Base-by-base conservation (phyloP, 169 alveolate species). In the Plasmodium gonderi region DNA sequence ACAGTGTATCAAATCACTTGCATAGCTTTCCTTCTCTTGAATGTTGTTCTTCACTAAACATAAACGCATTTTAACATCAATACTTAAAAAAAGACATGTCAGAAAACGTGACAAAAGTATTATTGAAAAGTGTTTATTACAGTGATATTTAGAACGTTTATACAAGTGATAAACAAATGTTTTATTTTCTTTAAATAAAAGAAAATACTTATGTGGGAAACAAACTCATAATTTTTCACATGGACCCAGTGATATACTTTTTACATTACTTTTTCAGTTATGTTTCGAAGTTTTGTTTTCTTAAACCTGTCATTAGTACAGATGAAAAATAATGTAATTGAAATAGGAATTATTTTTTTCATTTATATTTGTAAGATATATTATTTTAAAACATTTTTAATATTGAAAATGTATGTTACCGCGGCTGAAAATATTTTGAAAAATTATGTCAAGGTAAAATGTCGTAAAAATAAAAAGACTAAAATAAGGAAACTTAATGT, bases 41-140 rank as follows among this genome's bases (percentile, higher is more conserved):
- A 75, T 38, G 64, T 7, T 29, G 72, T 60, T 60, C 72, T 36
- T 23, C 20, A 26, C 42, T 75, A 36, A 31, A 36, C 38, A 36
- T 75, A 75, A 75, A 20, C 51, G 31, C 26, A 40, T 40, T 36
- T 42, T 75, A 75, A 75, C 51, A 40, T 75, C 29, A 75, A 23
- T 17, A 75, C 81, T 40, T 75, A 40, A 75, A 75, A 75, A 40
- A 36, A 23, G 26, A 75, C 54, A 75, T 49, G 38, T n/a, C 72
- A 60, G 40, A n/a, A 12, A 60, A 60, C n/a, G 17, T 29, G 26
- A 60, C 17, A 29, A 1, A 60, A 23, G 26, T 36, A 6, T 60
- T 4, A 20, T 23, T 60, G 72, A 36, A 60, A 23, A 4, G 72
- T 60, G 26, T 23, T 60, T 60, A 20, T 20, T 36, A 29, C 40